Base-by-base conservation (phyloP, 495 filamentous ascomycete species). In the Lophiostoma macrostomum region DNA sequence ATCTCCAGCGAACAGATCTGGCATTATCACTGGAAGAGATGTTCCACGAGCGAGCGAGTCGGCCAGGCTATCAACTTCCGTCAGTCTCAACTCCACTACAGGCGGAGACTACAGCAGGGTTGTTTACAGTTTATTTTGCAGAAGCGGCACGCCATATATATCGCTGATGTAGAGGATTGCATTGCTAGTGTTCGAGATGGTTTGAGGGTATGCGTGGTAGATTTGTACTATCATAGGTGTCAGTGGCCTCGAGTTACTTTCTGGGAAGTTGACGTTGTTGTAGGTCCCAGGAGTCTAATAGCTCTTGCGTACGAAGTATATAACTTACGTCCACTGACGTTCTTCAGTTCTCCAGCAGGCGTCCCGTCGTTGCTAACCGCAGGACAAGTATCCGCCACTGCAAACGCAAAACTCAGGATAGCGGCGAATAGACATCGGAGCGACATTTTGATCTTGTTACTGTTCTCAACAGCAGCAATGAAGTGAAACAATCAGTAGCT, bases 1-100 rank as follows among this genome's bases (percentile, higher is more conserved):
- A 19, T 58, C 40, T 19, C 55, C 55, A 10, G 39, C 30, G 55
- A 58, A 58, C 19, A 58, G 39, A 24, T 58, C 55, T 2, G 55
- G 55, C 31, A 53, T 32, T 11, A 58, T 45, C 13, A 53, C 49
- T 3, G 27, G 7, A 28, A n/a, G n/a, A n/a, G 45, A 47, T 23
- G 18, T 24, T 2, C 48, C 55, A 16, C 48, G 29, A n/a, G 55
- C 55, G 4, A 58, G 11, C 13, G 47, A 52, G 19, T 58, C 55
- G 28, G 55, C 55, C 16, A 56, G 45, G 1, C 53, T 56, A 35
- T 5, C 6, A n/a, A 34, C 14, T 4, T 14, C 8, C 10, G 19
- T 5, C 18, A 19, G 43, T 16, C 25, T 12, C 18, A 4, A 11
- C 14, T 19, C 4, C 12, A 20, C 2, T 31, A 18, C 4, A 31